Evolutionary conservation across 495 filamentous ascomycete genomes (phyloP).

Genomic region (Hypoxylon fuscum): DNA sequence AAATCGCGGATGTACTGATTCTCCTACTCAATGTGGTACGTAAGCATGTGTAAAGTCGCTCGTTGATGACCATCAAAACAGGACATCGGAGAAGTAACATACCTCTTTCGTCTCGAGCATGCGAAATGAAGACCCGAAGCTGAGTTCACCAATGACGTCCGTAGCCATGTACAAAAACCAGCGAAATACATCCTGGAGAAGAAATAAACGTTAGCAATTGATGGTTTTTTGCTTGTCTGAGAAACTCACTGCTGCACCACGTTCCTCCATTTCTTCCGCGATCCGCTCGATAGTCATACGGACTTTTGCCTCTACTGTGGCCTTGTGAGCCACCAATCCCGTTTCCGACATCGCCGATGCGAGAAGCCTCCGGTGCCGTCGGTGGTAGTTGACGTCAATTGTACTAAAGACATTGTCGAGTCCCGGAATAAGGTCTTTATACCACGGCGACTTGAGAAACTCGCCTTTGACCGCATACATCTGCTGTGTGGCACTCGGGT

Average conservation of each 20-base stretch:
- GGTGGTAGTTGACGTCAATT: constrained; percentile 29
- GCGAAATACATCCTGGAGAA: constrained; percentile 56
- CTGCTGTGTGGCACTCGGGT: constrained; percentile 46
- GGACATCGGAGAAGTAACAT: constrained; percentile 3
- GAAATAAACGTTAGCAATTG: neutral
- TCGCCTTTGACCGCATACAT: constrained; percentile 51
- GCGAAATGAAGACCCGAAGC: constrained; percentile 66
- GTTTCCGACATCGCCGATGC: constrained; percentile 36
- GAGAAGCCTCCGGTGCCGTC: constrained; percentile 37
- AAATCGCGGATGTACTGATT: constrained; percentile 30
- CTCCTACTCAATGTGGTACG: constrained; percentile 10
- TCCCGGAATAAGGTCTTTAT: constrained; percentile 21
- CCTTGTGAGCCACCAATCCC: constrained; percentile 22
- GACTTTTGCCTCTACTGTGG: constrained; percentile 35
- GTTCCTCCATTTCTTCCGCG: constrained; percentile 38
- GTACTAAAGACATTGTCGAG: constrained; percentile 33
- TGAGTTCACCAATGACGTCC: constrained; percentile 64
- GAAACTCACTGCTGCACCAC: constrained; percentile 28
- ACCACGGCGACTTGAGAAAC: constrained; percentile 37
- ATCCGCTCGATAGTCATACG: constrained; percentile 36
- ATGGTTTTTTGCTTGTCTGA: neutral
- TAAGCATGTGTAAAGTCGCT: constrained; percentile 1
- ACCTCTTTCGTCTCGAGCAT: constrained; percentile 63
- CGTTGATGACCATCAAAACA: neutral
- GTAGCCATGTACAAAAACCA: constrained; percentile 68